These are phyloP conservation scores for Saccharomyces hybrid DNA, from an alignment of 1,139 yeast genomes.

Conservation along the genomic window DNA sequence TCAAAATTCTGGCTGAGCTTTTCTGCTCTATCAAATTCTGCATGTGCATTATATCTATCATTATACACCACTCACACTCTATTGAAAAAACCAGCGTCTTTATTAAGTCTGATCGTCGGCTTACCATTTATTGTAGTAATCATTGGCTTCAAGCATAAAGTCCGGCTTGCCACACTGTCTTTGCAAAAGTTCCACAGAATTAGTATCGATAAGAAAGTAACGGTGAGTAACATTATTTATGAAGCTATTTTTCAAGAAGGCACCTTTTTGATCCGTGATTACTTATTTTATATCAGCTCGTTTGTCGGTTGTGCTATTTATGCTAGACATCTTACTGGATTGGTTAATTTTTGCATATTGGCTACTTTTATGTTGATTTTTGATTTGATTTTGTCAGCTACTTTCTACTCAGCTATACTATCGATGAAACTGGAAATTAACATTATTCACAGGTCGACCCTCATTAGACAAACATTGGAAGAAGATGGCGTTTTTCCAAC, in stretches of 20 bases:
- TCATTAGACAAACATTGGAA: conserved; percentile 73
- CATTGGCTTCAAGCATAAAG: conserved; percentile 86
- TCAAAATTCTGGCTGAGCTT: conserved; percentile 87
- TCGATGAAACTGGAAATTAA: conserved; percentile 86
- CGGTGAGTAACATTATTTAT: conserved; percentile 36
- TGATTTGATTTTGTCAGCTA: conserved; percentile 68
- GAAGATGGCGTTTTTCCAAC: conserved; percentile 83
- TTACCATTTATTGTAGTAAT: conserved; percentile 89
- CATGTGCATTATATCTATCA: conserved; percentile 82
- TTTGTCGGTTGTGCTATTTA: conserved; percentile 60
- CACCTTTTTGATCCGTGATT: conserved; percentile 69
- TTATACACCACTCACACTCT: conserved; percentile 51
- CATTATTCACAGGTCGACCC: conserved; percentile 77
- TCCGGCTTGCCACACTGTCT: conserved; percentile 55
- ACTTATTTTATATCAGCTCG: conserved; percentile 68
- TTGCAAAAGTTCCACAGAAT: conserved; percentile 30
- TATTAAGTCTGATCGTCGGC: conserved; percentile 80
- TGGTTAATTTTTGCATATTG: conserved; percentile 76
- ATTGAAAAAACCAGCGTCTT: conserved; percentile 51
- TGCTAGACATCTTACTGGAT: conserved; percentile 63
- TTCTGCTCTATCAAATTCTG: conserved; percentile 74
- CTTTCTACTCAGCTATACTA: conserved; percentile 80
- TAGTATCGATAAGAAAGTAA: conserved; percentile 30
- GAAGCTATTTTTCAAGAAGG: conserved; percentile 64
- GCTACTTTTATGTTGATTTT: conserved; percentile 64